phyloP scores from a whole-genome alignment of 2,329 filamentous ascomycete species.

The Periglandula ipomoeae region DNA sequence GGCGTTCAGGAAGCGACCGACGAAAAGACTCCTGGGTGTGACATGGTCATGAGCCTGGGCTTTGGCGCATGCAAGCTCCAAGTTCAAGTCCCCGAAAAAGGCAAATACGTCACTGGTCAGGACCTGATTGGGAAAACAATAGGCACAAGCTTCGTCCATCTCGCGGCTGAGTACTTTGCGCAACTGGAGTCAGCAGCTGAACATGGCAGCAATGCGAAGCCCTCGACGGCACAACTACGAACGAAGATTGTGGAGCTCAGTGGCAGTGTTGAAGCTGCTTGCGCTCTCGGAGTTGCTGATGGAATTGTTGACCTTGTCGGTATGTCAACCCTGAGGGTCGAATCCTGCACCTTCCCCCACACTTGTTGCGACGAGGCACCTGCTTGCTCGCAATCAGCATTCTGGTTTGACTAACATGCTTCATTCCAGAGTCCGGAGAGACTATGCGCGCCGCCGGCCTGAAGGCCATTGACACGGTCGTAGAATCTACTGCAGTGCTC shows the following conservation, averaged over 20 bases:
- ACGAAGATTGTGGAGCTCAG: slow-evolving; percentile 93
- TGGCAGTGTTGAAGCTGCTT: slow-evolving; percentile 94
- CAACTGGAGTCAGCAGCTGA: slow-evolving; percentile 53
- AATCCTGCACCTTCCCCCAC: too few relatives aligned
- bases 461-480: slow-evolving; percentile 87
- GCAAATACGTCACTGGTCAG: slow-evolving; percentile 56
- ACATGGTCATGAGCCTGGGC: slow-evolving; percentile 80
- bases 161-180: slow-evolving; percentile 77
- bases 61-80: slow-evolving; percentile 91
- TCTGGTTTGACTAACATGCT: slow-evolving; percentile 13
- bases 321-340: too few relatives aligned
- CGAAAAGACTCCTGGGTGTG: slow-evolving; percentile 51
- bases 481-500: slow-evolving; percentile 78
- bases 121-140: slow-evolving; percentile 88
- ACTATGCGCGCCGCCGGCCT: slow-evolving; percentile 96
- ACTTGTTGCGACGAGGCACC: too few relatives aligned
- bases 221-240: slow-evolving; percentile 46
- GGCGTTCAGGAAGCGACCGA: slow-evolving; percentile 38
- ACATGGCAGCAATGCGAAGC: slow-evolving; percentile 27
- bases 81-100: slow-evolving; percentile 92
- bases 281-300: slow-evolving; percentile 88
- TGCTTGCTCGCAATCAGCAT: too few relatives aligned
- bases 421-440: slow-evolving; percentile 73
- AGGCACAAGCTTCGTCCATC: slow-evolving; percentile 86
- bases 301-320: slow-evolving; percentile 96